Evolutionary conservation across 352 stramenopile genomes (phyloP), one percentile per base, ranked within the genome.

Genomic region (Pilasporangium apinafurcum): DNA sequence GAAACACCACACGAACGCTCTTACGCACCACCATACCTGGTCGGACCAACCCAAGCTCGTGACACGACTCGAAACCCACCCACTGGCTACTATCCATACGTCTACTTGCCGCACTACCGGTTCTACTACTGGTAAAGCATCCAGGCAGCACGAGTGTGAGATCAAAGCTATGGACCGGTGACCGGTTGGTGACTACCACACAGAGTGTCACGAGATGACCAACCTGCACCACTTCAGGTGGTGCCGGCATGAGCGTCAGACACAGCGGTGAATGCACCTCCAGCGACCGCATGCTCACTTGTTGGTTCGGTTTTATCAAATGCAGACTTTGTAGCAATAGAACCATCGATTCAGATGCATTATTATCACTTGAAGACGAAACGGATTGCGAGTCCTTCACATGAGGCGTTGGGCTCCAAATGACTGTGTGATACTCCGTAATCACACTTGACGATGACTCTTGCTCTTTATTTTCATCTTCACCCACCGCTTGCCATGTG

Each of bases 351-450:
- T 3, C 4, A n/a, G n/a, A n/a, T n/a, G n/a, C 24, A 28, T 4
- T 25, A n/a, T 24, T 38, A 3, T 25, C 34, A 8, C 26, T 43
- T 14, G n/a, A n/a, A n/a, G n/a, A n/a, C n/a, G n/a, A n/a, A 22
- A 24, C 6, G 20, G n/a, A 5, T n/a, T 16, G 4, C 17, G 22
- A 14, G 34, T 39, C 14, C 5, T 2, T 4, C 17, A 39, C 24
- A 5, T 30, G 2, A 26, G 24, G 17, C 14, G 24, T 13, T 41
- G 12, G n/a, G 28, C 20, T n/a, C 77, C 77, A 89, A 33, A 73
- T 64, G 56, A 86, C 67, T 29, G 68, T 77, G 62, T 82, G 73
- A 50, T 71, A 66, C 41, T 89, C 77, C 17, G 60, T 83, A 40
- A 84, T 78, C 17, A 56, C 45, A 3, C 34, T 39, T n/a, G n/a